Evolutionary conservation across 768 basidiomycete species (phyloP), one percentile per base, ranked within the genome.

Genomic region (Naematelia encephala): DNA sequence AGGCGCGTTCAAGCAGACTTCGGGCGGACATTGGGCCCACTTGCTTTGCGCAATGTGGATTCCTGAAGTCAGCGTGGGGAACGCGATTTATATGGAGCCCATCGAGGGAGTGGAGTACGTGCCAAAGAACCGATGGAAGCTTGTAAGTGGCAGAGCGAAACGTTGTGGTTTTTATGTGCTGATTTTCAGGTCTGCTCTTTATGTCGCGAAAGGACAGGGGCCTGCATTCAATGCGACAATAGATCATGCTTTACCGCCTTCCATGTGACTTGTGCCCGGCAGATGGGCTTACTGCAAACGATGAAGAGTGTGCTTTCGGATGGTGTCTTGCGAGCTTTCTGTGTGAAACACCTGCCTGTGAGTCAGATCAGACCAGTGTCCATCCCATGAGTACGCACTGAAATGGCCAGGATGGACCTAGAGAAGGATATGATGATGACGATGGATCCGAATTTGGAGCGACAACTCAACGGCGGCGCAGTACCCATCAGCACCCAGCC

Each of bases 1-100:
- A 4, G 96, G 96, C 19, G 96, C 96, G 0, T 99, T 98, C 82
- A 99, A 99, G 75, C 96, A 99, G 77, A 97, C 96, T 0, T 82
- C 85, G 0, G 82, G 86, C 27, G 91, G 90, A 0, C 87, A 91
- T 61, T 99, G 96, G 96, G 89, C 92, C 0, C 96, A 99, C 75
- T 81, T 99, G 0, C 82, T 98, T 0, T 99, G 96, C 69, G 91
- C 94, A 2, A 93, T 99, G 54, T 99, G 91, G 91, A 86, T 97
- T 2, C 93, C 94, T 0, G 94, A 98, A 75, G 89, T 91, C 13
- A 84, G 87, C 22, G 90, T 97, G 0, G 87, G 87, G 19, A 98
- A 98, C 75, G 87, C 91, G 44, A 88, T 91, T 11, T 96, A 97
- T 73, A 98, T 98, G 96, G 96, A 99, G 70, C 96, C 96, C 11